Evolutionary conservation across 2,329 filamentous ascomycete species (phyloP).

Genomic region (Calonectria hongkongensis): DNA sequence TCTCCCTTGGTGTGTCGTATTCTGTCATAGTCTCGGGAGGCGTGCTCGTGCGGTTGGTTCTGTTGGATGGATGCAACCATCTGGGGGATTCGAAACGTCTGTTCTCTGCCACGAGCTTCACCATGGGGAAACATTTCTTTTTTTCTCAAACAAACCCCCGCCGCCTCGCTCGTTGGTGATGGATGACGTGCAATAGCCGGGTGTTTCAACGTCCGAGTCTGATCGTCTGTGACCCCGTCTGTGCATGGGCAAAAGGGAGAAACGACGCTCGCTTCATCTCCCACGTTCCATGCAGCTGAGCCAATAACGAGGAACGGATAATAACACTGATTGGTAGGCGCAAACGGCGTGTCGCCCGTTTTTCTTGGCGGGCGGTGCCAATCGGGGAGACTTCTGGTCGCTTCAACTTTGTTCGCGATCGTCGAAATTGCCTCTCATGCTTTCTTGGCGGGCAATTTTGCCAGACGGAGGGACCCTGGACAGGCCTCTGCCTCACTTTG

Average conservation of each 20-base stretch:
- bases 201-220: slow-evolving; percentile 30
- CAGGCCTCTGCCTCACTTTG: not conserved
- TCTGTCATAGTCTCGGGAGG: not conserved
- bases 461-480: slow-evolving; percentile 12
- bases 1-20: slow-evolving; percentile 8
- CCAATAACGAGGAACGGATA: not conserved
- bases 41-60: not conserved
- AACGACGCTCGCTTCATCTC: not conserved
- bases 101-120: not conserved
- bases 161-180: not conserved
- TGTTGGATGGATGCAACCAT: slow-evolving; percentile 16
- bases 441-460: slow-evolving; percentile 32
- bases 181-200: slow-evolving; percentile 25
- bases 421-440: slow-evolving; percentile 35
- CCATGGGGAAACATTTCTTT: slow-evolving; percentile 6
- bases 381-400: slow-evolving; percentile 12
- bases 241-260: slow-evolving; percentile 16
- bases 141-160: not conserved
- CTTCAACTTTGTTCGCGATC: slow-evolving; percentile 25
- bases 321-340: not conserved
- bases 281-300: not conserved
- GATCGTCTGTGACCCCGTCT: slow-evolving; percentile 27
- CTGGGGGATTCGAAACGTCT: slow-evolving; percentile 19
- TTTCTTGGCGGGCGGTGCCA: slow-evolving; percentile 15
- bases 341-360: slow-evolving; percentile 4